Evolutionary conservation across 257 asterid genomes (phyloP).

Genomic region (Solanum gandarillasii): DNA sequence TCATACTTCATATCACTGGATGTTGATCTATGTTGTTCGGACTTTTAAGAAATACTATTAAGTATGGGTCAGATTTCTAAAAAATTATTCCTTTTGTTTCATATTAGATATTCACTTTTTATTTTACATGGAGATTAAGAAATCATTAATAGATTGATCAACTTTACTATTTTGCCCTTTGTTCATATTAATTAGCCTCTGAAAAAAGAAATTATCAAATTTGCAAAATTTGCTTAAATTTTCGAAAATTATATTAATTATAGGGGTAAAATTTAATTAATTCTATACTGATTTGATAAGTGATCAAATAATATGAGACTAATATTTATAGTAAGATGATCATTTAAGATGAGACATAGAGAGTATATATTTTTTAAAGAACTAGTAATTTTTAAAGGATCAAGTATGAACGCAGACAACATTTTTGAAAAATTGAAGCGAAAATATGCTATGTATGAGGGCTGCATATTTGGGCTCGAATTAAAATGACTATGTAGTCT

Average conservation of each 20-base stretch:
- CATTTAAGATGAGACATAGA: background rate
- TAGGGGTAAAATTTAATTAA: background rate
- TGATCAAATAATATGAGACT: background rate
- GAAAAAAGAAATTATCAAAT: no score
- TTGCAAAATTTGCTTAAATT: background rate
- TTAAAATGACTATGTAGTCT: background rate
- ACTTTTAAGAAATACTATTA: background rate
- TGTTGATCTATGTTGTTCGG: background rate
- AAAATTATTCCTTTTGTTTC: rapidly evolving
- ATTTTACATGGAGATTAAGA: rapidly evolving
- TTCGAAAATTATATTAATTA: no score
- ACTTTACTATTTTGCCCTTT: no score
- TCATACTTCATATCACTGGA: background rate
- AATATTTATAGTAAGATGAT: no score
- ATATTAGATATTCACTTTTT: background rate
- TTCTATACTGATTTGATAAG: background rate
- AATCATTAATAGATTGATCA: no score
- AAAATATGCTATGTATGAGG: background rate
- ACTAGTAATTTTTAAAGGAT: background rate
- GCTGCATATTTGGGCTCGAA: background rate
- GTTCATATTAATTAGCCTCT: background rate
- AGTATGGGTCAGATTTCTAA: rapidly evolving
- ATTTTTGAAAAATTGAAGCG: background rate
- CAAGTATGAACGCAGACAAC: background rate
- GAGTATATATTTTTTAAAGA: background rate